Percentiles rank a stretch among this genome's conserved stretches.
Conservation (phyloP, 768 basidiomycete genomes). For the Collybiopsis luxurians region DNA sequence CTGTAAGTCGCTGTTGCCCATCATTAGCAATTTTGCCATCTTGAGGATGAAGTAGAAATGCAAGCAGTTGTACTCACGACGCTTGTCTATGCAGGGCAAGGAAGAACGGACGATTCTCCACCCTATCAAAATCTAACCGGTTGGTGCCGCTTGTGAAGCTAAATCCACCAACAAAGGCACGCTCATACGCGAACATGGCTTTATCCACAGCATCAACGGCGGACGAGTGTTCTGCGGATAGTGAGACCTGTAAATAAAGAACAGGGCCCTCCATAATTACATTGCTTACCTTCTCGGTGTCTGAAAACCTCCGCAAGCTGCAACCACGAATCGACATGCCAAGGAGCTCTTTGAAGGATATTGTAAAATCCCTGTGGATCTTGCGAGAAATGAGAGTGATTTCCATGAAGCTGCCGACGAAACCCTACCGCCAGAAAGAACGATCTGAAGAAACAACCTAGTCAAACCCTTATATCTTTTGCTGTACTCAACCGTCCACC, state of each 20-base stretch:
- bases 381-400: slow-evolving; percentile 20
- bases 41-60: too few species aligned
- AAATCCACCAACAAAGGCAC: slow-evolving; percentile 84
- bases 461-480: slow-evolving; percentile 82
- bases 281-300: slow-evolving; percentile 75
- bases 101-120: slow-evolving; percentile 93
- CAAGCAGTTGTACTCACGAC: slow-evolving; percentile 45
- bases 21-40: too few species aligned
- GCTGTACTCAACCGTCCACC: slow-evolving; percentile 90
- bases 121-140: slow-evolving; percentile 83
- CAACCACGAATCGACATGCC: slow-evolving; percentile 90
- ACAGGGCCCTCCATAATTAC: neutral
- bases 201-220: slow-evolving; percentile 89
- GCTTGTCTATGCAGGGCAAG: slow-evolving; percentile 84
- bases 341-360: slow-evolving; percentile 74
- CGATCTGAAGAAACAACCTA: slow-evolving; percentile 74
- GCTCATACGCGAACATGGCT: slow-evolving; percentile 92
- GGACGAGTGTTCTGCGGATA: slow-evolving; percentile 71
- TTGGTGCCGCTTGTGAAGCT: slow-evolving; percentile 79
- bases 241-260: neutral
- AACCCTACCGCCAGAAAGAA: slow-evolving; percentile 74
- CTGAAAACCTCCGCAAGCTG: slow-evolving; percentile 83
- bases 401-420: neutral
- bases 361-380: slow-evolving; percentile 80
- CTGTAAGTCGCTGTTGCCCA: slow-evolving; percentile 62